Evolutionary conservation across 371 early-diverging fungal genomes (phyloP).

Genomic region (Mortierella sp.): DNA sequence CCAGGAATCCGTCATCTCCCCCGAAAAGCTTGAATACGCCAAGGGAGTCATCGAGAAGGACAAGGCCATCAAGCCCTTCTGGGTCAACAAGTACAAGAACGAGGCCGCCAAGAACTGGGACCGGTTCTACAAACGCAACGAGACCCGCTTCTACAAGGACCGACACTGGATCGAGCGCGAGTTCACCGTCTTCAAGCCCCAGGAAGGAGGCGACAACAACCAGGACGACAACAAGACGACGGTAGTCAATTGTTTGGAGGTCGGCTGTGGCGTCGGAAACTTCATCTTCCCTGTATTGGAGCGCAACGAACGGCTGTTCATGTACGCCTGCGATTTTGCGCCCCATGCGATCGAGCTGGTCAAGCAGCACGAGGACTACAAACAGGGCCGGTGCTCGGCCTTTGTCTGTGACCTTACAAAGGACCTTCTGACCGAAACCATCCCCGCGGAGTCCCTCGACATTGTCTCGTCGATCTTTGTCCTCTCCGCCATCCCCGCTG

Average conservation of each 20-base stretch:
- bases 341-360: conserved; percentile 85
- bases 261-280: conserved; percentile 98
- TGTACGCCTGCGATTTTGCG: conserved; percentile 91
- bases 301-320: conserved; percentile 75
- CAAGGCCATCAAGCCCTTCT: conserved; percentile 78
- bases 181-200: conserved; percentile 86
- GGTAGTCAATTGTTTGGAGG: conserved; percentile 76
- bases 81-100: conserved; percentile 85
- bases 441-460: conserved; percentile 78
- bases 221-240: background rate
- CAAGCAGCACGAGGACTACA: conserved; percentile 62
- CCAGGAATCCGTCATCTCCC: conserved; percentile 33
- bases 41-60: conserved; percentile 76
- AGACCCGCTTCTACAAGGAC: conserved; percentile 95
- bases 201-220: conserved; percentile 8
- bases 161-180: conserved; percentile 97
- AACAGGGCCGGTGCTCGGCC: conserved; percentile 74
- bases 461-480: conserved; percentile 87
- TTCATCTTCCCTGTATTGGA: conserved; percentile 93
- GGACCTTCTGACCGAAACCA: conserved; percentile 71
- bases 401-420: conserved; percentile 88
- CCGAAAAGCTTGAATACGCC: conserved; percentile 69
- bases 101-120: conserved; percentile 91
- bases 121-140: conserved; percentile 92
- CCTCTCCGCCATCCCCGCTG: conserved; percentile 89